These are phyloP conservation scores for Acacia concinna DNA, from an alignment of 331 rosid genomes.

Conservation along the genomic window DNA sequence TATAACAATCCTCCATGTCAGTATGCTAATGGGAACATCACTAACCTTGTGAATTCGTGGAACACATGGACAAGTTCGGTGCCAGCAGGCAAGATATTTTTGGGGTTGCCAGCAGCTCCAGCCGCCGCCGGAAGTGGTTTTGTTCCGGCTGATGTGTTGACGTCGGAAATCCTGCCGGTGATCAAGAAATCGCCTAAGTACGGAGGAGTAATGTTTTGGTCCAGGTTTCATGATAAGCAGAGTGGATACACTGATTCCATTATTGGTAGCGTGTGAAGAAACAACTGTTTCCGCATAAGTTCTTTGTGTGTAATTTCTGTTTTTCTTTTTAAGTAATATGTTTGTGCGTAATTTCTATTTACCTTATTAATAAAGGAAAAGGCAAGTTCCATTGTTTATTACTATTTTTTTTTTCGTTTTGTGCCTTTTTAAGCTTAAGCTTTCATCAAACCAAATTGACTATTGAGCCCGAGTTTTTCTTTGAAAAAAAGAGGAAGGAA, in stretches of 20 bases:
- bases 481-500: background rate
- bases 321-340: too few species aligned
- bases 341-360: background rate
- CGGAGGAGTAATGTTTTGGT: slow-evolving; percentile 92
- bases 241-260: slow-evolving; percentile 57
- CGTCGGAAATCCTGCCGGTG: slow-evolving; percentile 49
- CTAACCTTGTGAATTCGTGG: slow-evolving; percentile 60
- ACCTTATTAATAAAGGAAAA: background rate
- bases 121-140: slow-evolving; percentile 69
- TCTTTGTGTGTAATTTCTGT: background rate
- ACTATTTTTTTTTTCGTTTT: too few species aligned
- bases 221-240: slow-evolving; percentile 51
- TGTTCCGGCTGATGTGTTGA: slow-evolving; percentile 59
- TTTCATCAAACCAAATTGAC: too few species aligned
- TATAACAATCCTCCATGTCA: slow-evolving; percentile 66
- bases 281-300: background rate
- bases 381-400: background rate
- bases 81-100: slow-evolving; percentile 37
- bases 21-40: slow-evolving; percentile 49
- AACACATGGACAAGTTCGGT: slow-evolving; percentile 43
- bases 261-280: slow-evolving; percentile 40
- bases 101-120: slow-evolving; percentile 64
- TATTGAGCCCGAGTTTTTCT: background rate
- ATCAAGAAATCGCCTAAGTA: slow-evolving; percentile 53
- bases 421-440: too few species aligned